A percentile compares a stretch with the other conserved stretches of the same genome.
Conservation (phyloP, 1,284 basidiomycete species). For the Sporisorium sorghi region DNA sequence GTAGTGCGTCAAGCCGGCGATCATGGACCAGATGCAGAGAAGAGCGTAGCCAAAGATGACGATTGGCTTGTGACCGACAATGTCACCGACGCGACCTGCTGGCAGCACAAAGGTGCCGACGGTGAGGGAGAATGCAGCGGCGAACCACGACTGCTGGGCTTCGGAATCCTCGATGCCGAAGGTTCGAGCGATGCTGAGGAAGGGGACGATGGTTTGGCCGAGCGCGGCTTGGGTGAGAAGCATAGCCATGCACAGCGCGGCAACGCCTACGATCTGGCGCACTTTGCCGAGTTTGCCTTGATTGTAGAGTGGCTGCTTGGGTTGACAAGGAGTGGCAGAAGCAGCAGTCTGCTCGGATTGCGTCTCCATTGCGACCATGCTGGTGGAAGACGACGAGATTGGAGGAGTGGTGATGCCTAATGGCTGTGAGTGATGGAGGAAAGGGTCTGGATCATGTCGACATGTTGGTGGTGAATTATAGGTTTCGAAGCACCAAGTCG, state of each 20-base stretch:
- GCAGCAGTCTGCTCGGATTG: background rate
- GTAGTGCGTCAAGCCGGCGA: slow-evolving; percentile 52
- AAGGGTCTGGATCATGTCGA: too few relatives aligned
- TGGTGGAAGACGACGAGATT: slow-evolving; percentile 8
- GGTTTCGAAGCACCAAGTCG: too few relatives aligned
- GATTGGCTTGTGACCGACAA: slow-evolving; percentile 50
- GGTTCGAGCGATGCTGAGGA: slow-evolving; percentile 31
- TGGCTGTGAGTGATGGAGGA: too few relatives aligned
- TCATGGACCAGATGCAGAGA: slow-evolving; percentile 38
- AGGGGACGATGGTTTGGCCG: slow-evolving; percentile 36
- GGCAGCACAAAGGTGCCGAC: slow-evolving; percentile 60
- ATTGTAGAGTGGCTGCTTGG: slow-evolving; percentile 42
- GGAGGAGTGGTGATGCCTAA: background rate
- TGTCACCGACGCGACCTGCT: slow-evolving; percentile 55
- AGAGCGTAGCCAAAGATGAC: slow-evolving; percentile 51
- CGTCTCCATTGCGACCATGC: slow-evolving; percentile 5
- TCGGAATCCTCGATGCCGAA: slow-evolving; percentile 33
- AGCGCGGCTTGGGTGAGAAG: slow-evolving; percentile 51
- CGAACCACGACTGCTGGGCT: slow-evolving; percentile 50
- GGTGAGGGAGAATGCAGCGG: slow-evolving; percentile 55
- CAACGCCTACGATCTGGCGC: slow-evolving; percentile 36
- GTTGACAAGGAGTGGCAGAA: too few relatives aligned
- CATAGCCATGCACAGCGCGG: slow-evolving; percentile 38
- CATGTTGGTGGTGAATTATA: too few relatives aligned
- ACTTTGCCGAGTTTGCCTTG: slow-evolving; percentile 22